Conservation (phyloP, 208 protist genomes). For the Leishmania tropica region DNA sequence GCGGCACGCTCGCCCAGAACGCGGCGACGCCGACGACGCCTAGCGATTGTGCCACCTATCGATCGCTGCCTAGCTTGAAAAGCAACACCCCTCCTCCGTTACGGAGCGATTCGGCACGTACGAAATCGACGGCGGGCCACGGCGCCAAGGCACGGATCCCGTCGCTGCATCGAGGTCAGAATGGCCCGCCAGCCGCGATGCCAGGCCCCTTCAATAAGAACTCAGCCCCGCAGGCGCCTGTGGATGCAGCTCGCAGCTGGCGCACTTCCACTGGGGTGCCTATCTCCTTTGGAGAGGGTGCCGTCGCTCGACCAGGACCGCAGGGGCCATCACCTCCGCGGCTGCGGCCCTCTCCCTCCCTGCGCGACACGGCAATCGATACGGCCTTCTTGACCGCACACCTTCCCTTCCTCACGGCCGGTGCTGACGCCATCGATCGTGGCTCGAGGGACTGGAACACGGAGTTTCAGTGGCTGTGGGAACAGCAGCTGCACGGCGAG, state of each 20-base stretch:
- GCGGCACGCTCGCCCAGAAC: not conserved
- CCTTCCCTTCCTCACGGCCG: slow-evolving; percentile 32
- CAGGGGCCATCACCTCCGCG: not conserved
- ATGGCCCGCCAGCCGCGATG: not conserved
- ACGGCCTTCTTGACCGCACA: slow-evolving; percentile 33
- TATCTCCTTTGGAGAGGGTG: not conserved
- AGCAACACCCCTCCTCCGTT: not conserved
- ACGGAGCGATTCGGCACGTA: not conserved
- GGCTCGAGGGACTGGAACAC: slow-evolving; percentile 57
- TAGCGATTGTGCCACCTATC: not conserved
- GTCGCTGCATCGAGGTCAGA: not conserved
- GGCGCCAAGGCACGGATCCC: not conserved
- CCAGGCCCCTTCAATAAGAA: not conserved
- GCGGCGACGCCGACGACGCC: not conserved
- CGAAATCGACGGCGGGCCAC: not conserved
- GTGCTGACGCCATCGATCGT: slow-evolving; percentile 31
- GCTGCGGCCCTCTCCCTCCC: not conserved
- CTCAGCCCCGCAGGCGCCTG: slow-evolving; percentile 3
- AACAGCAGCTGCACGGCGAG: slow-evolving; percentile 19
- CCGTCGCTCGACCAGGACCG: not conserved
- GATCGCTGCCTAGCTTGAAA: not conserved
- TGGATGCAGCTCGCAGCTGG: slow-evolving; percentile 8
- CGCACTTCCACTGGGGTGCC: not conserved
- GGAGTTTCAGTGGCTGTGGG: slow-evolving; percentile 57
- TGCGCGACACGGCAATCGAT: slow-evolving; percentile 1